A percentile compares a stretch with the other conserved stretches of the same genome.
These are phyloP conservation scores for Royoungia palumana DNA, from an alignment of 768 basidiomycete species.

Conservation along the genomic window DNA sequence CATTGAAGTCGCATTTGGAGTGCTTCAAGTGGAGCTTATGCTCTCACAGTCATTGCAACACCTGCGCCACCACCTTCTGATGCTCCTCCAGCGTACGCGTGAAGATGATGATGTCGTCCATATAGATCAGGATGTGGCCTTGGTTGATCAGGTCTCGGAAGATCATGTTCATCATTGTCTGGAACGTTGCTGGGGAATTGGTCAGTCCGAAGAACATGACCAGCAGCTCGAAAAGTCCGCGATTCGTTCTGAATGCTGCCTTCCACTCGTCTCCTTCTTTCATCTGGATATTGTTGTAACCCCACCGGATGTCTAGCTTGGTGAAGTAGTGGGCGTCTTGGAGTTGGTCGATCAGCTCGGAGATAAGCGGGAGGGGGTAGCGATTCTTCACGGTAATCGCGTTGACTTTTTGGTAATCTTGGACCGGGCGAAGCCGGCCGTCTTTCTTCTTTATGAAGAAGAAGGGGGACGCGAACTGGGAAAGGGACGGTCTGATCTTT, in stretches of 20 bases:
- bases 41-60: fast-evolving
- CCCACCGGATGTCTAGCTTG: constrained; percentile 30
- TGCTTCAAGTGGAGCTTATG: constrained; percentile 3
- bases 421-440: constrained; percentile 25
- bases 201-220: constrained; percentile 6
- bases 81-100: constrained; percentile 30
- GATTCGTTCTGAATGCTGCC: constrained; percentile 25
- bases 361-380: constrained; percentile 26
- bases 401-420: constrained; percentile 35
- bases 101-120: constrained; percentile 40
- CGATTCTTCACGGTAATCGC: constrained; percentile 23
- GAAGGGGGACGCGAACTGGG: constrained; percentile 18
- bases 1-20: neutral
- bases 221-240: neutral
- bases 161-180: constrained; percentile 24
- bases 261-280: constrained; percentile 30
- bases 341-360: constrained; percentile 23
- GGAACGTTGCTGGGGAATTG: constrained; percentile 20
- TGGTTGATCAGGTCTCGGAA: constrained; percentile 10
- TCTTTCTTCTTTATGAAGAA: constrained; percentile 38
- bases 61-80: neutral
- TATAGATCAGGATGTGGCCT: constrained; percentile 31
- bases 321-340: constrained; percentile 21
- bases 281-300: constrained; percentile 34
- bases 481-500: constrained; percentile 17